These are phyloP conservation scores for Takashimella tepidaria DNA, from an alignment of 1,284 basidiomycete species.

Conservation along the genomic window DNA sequence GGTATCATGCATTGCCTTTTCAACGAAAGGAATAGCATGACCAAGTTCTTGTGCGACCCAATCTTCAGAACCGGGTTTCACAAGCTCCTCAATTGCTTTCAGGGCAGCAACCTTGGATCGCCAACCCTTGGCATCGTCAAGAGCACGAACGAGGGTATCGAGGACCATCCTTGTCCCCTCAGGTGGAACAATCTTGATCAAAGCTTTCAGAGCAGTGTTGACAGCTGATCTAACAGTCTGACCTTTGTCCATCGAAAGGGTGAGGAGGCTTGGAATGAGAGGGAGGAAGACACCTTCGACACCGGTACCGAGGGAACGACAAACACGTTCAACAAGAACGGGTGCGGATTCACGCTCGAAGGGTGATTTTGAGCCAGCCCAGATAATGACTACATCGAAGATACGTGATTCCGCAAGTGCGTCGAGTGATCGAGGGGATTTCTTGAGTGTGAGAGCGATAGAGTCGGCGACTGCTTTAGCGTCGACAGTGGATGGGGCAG, in stretches of 20 bases:
- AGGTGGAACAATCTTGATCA: constrained; percentile 78
- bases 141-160: constrained; percentile 62
- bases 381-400: constrained; percentile 61
- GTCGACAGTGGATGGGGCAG: constrained; percentile 38
- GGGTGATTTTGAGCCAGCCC: constrained; percentile 79
- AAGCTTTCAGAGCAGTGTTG: constrained; percentile 71
- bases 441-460: constrained; percentile 40
- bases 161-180: constrained; percentile 75
- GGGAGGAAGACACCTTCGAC: constrained; percentile 76
- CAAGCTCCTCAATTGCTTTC: constrained; percentile 74
- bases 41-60: constrained; percentile 81
- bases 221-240: constrained; percentile 84
- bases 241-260: constrained; percentile 90
- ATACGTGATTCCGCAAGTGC: constrained; percentile 47
- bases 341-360: constrained; percentile 89
- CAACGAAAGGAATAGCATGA: constrained; percentile 77
- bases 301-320: constrained; percentile 66
- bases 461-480: constrained; percentile 45
- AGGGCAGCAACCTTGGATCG: constrained; percentile 89
- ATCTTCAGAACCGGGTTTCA: constrained; percentile 64
- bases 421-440: constrained; percentile 36
- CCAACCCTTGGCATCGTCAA: constrained; percentile 84
- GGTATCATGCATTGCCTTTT: constrained; percentile 93
- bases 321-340: constrained; percentile 75
- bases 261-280: constrained; percentile 72